These are phyloP conservation scores for Primulina tabacum DNA, from an alignment of 257 asterid genomes.

Conservation along the genomic window DNA sequence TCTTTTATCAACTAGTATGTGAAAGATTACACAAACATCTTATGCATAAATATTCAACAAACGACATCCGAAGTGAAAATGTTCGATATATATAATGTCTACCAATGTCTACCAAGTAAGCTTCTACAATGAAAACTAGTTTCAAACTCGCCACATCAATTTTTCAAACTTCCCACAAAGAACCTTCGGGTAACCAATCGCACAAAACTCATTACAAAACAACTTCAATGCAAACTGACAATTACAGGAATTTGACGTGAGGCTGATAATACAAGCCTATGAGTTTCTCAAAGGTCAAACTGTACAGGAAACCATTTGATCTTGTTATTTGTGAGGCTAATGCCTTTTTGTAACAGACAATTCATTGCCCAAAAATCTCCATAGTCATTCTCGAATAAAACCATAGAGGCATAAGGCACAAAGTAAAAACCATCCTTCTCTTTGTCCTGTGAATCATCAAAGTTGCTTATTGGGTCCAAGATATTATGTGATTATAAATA, in stretches of 20 bases:
- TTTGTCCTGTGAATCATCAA: constrained; percentile 1
- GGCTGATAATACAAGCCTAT: background rate
- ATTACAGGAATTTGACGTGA: background rate
- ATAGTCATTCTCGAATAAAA: background rate
- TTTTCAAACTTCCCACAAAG: constrained; percentile 5
- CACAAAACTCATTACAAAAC: background rate
- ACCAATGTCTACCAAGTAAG: background rate
- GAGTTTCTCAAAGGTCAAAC: background rate
- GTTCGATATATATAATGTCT: background rate
- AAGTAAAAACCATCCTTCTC: background rate
- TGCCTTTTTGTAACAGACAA: background rate
- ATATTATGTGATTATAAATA: constrained; percentile 2
- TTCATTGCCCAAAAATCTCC: background rate
- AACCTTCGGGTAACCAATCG: background rate
- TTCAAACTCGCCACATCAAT: background rate
- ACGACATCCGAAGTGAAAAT: constrained; percentile 12
- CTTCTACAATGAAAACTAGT: constrained; percentile 7
- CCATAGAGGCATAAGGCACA: background rate
- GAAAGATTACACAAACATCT: background rate
- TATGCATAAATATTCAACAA: background rate
- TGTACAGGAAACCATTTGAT: background rate
- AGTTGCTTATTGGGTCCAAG: background rate
- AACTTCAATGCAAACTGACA: background rate
- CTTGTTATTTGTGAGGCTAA: background rate
- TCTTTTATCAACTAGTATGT: background rate